These are phyloP conservation scores for Diplocarpon mali DNA, from an alignment of 2,329 filamentous ascomycete genomes.

Conservation along the genomic window DNA sequence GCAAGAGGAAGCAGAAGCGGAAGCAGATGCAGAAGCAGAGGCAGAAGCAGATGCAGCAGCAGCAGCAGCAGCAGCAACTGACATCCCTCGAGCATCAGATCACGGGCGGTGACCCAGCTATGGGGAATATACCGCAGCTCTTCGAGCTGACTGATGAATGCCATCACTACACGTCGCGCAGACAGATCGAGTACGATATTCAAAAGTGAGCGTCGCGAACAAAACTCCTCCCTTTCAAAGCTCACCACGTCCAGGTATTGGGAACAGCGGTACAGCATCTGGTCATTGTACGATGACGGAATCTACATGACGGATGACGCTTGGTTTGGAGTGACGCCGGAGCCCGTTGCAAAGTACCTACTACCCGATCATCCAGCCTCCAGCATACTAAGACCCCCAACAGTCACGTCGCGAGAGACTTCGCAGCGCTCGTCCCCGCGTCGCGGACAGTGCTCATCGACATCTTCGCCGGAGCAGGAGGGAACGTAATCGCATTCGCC, in stretches of 20 bases:
- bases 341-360: conserved; percentile 63
- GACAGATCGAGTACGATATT: conserved; percentile 71
- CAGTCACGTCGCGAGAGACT: conserved; percentile 65
- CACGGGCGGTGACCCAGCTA: background rate
- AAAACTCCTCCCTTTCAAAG: background rate
- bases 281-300: conserved; percentile 76
- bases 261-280: conserved; percentile 78
- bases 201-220: conserved; percentile 53
- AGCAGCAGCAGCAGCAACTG: background rate
- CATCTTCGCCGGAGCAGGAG: conserved; percentile 82
- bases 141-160: conserved; percentile 45
- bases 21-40: background rate
- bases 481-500: conserved; percentile 92
- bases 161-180: conserved; percentile 60
- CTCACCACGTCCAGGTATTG: conserved; percentile 57
- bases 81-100: background rate
- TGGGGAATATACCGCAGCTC: background rate
- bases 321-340: conserved; percentile 95
- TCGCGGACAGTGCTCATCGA: conserved; percentile 52
- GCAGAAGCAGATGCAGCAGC: too few species aligned
- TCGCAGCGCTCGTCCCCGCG: conserved; percentile 35
- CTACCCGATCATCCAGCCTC: background rate
- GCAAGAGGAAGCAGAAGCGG: background rate
- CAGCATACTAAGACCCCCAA: conserved; percentile 1
- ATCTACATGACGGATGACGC: conserved; percentile 85